Conservation (phyloP, 2,329 filamentous ascomycete genomes). For the Hymenoscyphus infarciens region DNA sequence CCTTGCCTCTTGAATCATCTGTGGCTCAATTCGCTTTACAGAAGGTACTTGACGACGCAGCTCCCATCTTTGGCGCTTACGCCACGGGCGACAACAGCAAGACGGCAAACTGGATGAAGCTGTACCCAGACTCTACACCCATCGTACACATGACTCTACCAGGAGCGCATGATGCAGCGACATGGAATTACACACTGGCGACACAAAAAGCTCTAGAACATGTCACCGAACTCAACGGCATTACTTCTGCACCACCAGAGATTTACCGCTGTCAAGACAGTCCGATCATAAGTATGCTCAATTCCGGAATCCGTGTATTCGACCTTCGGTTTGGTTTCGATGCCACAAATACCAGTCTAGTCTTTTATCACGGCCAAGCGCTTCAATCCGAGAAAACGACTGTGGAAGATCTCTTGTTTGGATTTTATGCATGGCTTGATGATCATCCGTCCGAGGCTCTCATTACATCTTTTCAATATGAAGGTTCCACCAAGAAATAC, state of each 20-base stretch:
- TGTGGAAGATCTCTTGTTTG: constrained; percentile 44
- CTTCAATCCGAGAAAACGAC: constrained; percentile 43
- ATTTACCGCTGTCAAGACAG: constrained; percentile 43
- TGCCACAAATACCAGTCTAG: constrained; percentile 41
- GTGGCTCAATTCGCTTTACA: constrained; percentile 38
- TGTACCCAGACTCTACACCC: constrained; percentile 40
- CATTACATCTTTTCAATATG: constrained; percentile 47
- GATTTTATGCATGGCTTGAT: constrained; percentile 47
- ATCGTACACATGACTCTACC: constrained; percentile 48
- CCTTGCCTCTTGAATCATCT: not conserved
- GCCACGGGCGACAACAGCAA: constrained; percentile 11
- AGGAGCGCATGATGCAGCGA: constrained; percentile 48
- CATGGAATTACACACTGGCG: constrained; percentile 47
- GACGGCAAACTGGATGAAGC: constrained; percentile 45
- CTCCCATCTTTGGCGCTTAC: constrained; percentile 42
- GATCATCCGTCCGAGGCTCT: constrained; percentile 44
- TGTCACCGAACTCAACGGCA: constrained; percentile 40
- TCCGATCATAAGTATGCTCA: constrained; percentile 40
- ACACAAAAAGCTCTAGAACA: constrained; percentile 41
- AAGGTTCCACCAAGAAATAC: constrained; percentile 37
- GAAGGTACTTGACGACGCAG: constrained; percentile 41
- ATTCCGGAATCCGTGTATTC: constrained; percentile 47
- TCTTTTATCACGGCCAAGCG: constrained; percentile 48
- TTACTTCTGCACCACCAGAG: constrained; percentile 30
- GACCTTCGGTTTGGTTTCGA: constrained; percentile 49